Evolutionary conservation across 208 protist species (phyloP).

Genomic region (Tritrichomonas foetus): DNA sequence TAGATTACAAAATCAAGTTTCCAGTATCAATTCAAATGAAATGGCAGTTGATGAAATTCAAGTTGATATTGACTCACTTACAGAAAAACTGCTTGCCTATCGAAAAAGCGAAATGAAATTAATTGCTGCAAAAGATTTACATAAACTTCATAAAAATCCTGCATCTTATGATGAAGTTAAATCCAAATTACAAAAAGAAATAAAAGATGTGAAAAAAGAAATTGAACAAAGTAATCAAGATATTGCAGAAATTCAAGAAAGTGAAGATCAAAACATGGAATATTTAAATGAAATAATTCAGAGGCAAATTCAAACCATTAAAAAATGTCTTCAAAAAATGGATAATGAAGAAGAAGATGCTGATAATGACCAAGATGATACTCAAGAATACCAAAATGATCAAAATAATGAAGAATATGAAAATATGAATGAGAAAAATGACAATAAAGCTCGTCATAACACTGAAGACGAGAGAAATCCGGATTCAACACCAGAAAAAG

Average conservation of each 20-base stretch:
- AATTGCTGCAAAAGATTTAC: neutral
- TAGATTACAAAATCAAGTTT: neutral
- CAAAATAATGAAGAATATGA: no score
- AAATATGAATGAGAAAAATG: no score
- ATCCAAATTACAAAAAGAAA: neutral
- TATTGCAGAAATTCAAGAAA: neutral
- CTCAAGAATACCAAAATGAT: neutral
- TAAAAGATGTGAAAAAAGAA: neutral
- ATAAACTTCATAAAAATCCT: neutral
- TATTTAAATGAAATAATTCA: neutral
- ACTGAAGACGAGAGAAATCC: no score
- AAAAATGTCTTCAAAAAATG: neutral
- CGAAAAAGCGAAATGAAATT: neutral
- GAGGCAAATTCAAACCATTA: neutral
- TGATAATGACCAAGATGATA: neutral
- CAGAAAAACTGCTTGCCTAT: conserved; percentile 24
- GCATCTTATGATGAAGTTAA: neutral
- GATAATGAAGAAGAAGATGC: neutral
- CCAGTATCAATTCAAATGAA: neutral
- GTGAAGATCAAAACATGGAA: neutral
- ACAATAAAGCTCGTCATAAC: no score
- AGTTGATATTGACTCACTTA: neutral
- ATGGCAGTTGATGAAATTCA: neutral
- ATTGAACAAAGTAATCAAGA: neutral
- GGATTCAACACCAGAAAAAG: no score